Conservation (phyloP, 208 protist genomes). For the Wallacemonas sp. region DNA sequence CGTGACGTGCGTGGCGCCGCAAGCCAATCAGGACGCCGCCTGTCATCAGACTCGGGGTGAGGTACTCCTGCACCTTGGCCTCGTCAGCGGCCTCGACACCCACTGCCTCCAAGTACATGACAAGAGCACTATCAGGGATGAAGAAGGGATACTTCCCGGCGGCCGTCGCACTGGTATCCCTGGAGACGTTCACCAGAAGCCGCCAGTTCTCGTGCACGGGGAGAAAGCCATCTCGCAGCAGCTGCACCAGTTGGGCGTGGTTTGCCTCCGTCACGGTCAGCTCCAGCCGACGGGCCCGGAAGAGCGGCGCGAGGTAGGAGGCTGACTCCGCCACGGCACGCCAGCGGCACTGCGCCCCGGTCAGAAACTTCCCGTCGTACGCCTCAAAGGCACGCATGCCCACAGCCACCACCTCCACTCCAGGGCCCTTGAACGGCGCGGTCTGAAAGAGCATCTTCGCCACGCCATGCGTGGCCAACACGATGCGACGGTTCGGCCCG, state of each 20-base stretch:
- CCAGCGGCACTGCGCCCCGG: slow-evolving; percentile 76
- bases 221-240: slow-evolving; percentile 77
- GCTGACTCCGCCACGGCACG: slow-evolving; percentile 80
- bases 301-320: slow-evolving; percentile 64
- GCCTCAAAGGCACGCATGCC: slow-evolving; percentile 84
- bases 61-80: slow-evolving; percentile 23
- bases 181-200: slow-evolving; percentile 35
- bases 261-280: slow-evolving; percentile 41
- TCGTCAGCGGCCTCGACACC: slow-evolving; percentile 18
- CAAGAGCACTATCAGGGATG: slow-evolving; percentile 28
- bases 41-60: slow-evolving; percentile 45
- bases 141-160: slow-evolving; percentile 33
- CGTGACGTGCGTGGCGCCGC: slow-evolving; percentile 1
- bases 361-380: slow-evolving; percentile 79
- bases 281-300: slow-evolving; percentile 54
- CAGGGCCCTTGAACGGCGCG: slow-evolving; percentile 86
- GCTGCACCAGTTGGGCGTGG: slow-evolving; percentile 39
- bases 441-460: slow-evolving; percentile 72
- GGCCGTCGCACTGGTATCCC: neutral
- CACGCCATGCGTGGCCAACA: slow-evolving; percentile 70
- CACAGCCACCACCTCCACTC: slow-evolving; percentile 85
- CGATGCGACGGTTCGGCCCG: slow-evolving; percentile 67
- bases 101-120: slow-evolving; percentile 26
- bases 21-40: slow-evolving; percentile 71
- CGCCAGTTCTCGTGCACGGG: slow-evolving; percentile 73